Base-by-base conservation (phyloP, 2,329 filamentous ascomycete species). In the Colletotrichum phormii region DNA sequence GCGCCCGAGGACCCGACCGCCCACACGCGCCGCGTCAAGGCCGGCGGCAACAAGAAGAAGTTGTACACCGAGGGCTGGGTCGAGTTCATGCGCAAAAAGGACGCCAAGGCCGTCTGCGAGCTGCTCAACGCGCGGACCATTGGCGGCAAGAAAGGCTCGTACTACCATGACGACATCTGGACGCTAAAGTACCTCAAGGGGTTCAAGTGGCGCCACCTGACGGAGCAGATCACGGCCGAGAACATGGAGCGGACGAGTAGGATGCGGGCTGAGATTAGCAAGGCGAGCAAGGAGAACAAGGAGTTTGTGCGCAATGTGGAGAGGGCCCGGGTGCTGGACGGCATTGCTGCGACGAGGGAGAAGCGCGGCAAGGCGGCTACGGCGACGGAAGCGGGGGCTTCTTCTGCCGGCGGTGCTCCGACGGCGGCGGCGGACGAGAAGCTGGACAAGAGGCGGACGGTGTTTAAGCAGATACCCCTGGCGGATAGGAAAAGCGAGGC, bases 111-210 rank as follows among this genome's bases (percentile, higher is more conserved):
- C n/a, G 92, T 90, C 0, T 93, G 91, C 62, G 92, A 94, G 76
- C 87, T 93, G 31, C 86, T 97, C 62, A 97, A 97, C 79, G 92
- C 93, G 54, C 89, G 89, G 75, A 94, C 89, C 13, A 93, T 97
- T 72, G 94, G 94, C 63, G 94, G 94, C 31, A 95, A 95, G 84
- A 97, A 97, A 84, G 89, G 94, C 13, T 90, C 89, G 61, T 95
- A 93, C 80, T 97, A 96, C 84, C 90, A 93, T 77, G 94, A 97
- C 80, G 94, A 97, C 80, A 88, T 97, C 57, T 97, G 94, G 94
- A 95, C 93, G 77, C 84, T 97, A 75, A 88, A 93, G 73, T 97
- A 97, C 79, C 84, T 97, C 74, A 92, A 90, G 75, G 94, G 93
- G 1, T 96, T 97, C 84, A 97, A 96, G 82, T 97, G 94, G 94